Conservation (phyloP, 2,329 filamentous ascomycete species). For the Sarocladiaceae sp. region DNA sequence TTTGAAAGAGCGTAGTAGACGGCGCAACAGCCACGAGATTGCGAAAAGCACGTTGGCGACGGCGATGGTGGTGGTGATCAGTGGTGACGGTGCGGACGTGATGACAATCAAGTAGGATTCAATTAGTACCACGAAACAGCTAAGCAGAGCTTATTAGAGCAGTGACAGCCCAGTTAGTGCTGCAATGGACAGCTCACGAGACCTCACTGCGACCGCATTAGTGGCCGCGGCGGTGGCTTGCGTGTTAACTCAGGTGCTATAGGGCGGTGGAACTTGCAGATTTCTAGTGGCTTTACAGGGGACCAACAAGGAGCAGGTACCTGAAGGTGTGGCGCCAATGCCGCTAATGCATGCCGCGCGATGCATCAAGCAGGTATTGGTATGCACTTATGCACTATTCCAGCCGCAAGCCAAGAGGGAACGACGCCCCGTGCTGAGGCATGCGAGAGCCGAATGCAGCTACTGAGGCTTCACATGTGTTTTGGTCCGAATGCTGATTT, state of each 20-base stretch:
- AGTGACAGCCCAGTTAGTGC: neutral
- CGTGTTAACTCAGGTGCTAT: constrained; percentile 5
- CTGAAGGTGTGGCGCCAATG: neutral
- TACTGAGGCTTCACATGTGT: constrained; percentile 5
- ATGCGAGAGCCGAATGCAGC: neutral
- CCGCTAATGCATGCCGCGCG: neutral
- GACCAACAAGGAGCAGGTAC: neutral
- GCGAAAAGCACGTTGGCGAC: no score
- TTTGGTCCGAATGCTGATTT: neutral
- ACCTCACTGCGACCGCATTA: constrained; percentile 5
- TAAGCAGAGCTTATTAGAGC: neutral
- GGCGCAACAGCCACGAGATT: no score
- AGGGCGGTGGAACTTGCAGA: constrained; percentile 1
- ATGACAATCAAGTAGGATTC: neutral
- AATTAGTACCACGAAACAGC: neutral
- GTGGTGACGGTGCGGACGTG: no score
- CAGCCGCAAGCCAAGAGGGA: neutral
- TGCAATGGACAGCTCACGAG: neutral
- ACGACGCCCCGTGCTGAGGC: neutral
- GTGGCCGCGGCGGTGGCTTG: constrained; percentile 4
- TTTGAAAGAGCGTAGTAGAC: neutral
- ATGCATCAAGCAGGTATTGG: neutral
- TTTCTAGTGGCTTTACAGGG: neutral
- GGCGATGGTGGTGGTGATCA: no score
- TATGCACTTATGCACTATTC: neutral